phyloP scores from a whole-genome alignment of 768 basidiomycete species.

The Hysterangium stoloniferum region DNA sequence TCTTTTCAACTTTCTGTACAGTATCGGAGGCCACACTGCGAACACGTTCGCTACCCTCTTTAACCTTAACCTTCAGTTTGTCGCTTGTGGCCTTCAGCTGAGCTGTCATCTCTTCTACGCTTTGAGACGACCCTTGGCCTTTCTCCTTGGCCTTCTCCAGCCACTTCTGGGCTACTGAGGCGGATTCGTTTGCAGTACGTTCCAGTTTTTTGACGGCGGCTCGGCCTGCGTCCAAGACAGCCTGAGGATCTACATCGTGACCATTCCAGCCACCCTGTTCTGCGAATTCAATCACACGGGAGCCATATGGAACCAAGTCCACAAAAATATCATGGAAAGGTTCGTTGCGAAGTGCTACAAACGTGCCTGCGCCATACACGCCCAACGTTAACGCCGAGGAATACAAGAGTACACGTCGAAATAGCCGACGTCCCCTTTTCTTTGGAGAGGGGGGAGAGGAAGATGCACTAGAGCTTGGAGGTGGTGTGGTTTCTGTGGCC shows the following conservation, averaged over 20 bases:
- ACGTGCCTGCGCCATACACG: constrained; percentile 79
- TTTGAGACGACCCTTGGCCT: not conserved
- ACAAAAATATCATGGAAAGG: constrained; percentile 83
- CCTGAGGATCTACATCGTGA: constrained; percentile 42
- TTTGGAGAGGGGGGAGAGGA: constrained; percentile 23
- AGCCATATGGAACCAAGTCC: constrained; percentile 70
- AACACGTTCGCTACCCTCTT: not conserved
- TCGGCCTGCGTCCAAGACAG: constrained; percentile 8
- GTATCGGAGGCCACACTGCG: not conserved
- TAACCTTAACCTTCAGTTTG: not conserved
- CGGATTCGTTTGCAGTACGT: constrained; percentile 28
- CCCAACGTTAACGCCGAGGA: constrained; percentile 60
- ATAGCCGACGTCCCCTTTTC: constrained; percentile 41
- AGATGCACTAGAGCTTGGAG: constrained; percentile 13
- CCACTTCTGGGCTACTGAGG: constrained; percentile 23
- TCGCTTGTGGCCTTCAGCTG: not conserved
- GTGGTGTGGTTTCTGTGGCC: constrained; percentile 43
- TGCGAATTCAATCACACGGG: constrained; percentile 70
- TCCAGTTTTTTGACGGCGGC: constrained; percentile 7
- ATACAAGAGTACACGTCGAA: constrained; percentile 59
- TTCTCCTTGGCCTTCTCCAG: constrained; percentile 20
- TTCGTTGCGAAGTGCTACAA: constrained; percentile 69
- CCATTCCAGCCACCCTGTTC: constrained; percentile 76
- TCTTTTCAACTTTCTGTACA: not conserved
- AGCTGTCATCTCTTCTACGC: not conserved